Percentiles rank a stretch among this genome's conserved stretches.
Evolutionary conservation across 129 eudicot genomes (phyloP).

Genomic region (Kitagawia praeruptora): DNA sequence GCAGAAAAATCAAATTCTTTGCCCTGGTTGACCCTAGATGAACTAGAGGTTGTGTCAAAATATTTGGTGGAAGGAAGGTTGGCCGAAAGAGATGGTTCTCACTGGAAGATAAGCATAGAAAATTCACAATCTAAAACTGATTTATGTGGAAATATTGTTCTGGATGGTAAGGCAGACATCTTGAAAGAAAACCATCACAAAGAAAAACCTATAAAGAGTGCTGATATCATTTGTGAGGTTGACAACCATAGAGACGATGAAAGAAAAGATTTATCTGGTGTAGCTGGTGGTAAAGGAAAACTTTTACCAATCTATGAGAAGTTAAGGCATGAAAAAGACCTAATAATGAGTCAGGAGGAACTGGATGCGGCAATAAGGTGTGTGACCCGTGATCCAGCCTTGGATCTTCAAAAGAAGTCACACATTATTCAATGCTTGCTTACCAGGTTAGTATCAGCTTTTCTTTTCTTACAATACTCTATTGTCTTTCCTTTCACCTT

Average conservation of each 20-base stretch:
- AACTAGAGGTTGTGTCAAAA: conserved; percentile 37
- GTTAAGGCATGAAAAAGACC: conserved; percentile 18
- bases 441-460: conserved; percentile 44
- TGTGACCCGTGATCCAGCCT: conserved; percentile 48
- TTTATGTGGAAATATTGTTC: conserved; percentile 13
- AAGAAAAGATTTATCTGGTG: conserved; percentile 13
- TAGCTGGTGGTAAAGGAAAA: conserved; percentile 17
- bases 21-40: conserved; percentile 30
- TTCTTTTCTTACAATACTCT: not conserved
- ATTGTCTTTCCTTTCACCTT: not conserved
- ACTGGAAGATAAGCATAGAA: not conserved
- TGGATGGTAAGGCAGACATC: conserved; percentile 12
- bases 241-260: conserved; percentile 27
- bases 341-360: conserved; percentile 52
- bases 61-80: conserved; percentile 35
- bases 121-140: conserved; percentile 2
- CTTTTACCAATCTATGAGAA: conserved; percentile 14
- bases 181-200: conserved; percentile 21
- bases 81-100: conserved; percentile 8
- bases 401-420: conserved; percentile 55
- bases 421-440: conserved; percentile 57
- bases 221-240: conserved; percentile 16
- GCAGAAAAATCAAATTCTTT: conserved; percentile 29
- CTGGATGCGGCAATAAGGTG: conserved; percentile 66
- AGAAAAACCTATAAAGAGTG: conserved; percentile 17